Percentiles rank a stretch among this genome's conserved stretches.
These are phyloP conservation scores for Tausonia pullulans DNA, from an alignment of 1,284 basidiomycete genomes.

Conservation along the genomic window DNA sequence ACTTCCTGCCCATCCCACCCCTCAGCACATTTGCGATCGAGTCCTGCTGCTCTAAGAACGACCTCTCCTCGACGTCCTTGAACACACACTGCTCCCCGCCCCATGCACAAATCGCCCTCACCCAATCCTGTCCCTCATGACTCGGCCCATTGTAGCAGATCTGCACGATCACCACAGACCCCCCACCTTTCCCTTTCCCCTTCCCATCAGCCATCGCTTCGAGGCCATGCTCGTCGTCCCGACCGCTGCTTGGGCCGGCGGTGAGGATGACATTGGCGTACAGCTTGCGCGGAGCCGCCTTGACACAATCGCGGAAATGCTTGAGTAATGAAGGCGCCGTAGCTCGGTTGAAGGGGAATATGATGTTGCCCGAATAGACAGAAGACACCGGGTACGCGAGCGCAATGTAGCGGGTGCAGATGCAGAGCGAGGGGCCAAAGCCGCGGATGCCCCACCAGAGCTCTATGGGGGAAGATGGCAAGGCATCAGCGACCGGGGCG, in stretches of 20 bases:
- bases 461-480: conserved; percentile 20
- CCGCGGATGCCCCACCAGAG: conserved; percentile 85
- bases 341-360: conserved; percentile 72
- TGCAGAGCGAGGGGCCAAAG: conserved; percentile 68
- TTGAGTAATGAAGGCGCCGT: conserved; percentile 77
- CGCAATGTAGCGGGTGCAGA: conserved; percentile 76
- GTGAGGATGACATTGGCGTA: conserved; percentile 83
- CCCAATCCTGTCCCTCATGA: conserved; percentile 62
- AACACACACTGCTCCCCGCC: conserved; percentile 53
- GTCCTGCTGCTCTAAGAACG: conserved; percentile 75
- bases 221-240: conserved; percentile 64
- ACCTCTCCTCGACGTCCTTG: conserved; percentile 80
- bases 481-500: background rate
- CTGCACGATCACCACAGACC: conserved; percentile 76
- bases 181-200: conserved; percentile 54
- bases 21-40: conserved; percentile 77
- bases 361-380: conserved; percentile 78
- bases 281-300: conserved; percentile 68
- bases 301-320: conserved; percentile 85
- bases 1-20: conserved; percentile 71
- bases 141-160: conserved; percentile 67
- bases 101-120: conserved; percentile 75
- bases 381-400: conserved; percentile 75
- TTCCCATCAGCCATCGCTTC: conserved; percentile 74
- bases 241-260: conserved; percentile 65